Conservation (phyloP, 495 filamentous ascomycete species). For the Entonaema liquescens region DNA sequence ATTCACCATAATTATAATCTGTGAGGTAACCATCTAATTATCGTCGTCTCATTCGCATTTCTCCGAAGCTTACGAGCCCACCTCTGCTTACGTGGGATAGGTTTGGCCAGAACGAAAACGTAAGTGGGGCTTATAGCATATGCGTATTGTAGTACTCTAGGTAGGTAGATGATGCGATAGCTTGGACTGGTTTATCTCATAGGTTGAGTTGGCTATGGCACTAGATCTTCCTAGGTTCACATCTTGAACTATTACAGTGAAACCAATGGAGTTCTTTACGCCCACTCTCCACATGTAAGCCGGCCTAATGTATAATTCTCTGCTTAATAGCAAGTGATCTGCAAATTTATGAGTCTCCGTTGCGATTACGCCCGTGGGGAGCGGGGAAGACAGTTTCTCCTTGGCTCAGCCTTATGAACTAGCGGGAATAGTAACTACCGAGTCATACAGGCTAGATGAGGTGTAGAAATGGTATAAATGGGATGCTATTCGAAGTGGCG, state of each 20-base stretch:
- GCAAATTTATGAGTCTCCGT: background rate
- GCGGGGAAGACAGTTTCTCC: background rate
- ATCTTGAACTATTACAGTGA: background rate
- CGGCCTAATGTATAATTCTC: background rate
- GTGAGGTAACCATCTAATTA: background rate
- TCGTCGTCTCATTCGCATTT: background rate
- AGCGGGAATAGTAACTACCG: background rate
- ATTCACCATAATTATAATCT: background rate
- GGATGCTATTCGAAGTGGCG: background rate
- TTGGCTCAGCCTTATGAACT: background rate
- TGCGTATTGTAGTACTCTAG: background rate
- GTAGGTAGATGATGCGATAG: background rate
- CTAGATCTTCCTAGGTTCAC: background rate
- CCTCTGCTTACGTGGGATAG: background rate
- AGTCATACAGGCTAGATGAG: background rate
- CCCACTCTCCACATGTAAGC: background rate
- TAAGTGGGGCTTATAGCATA: background rate
- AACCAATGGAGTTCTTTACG: background rate
- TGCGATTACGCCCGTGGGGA: background rate
- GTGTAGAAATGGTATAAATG: background rate
- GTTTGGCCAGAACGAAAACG: background rate
- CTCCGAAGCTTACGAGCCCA: background rate
- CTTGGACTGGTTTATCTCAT: background rate
- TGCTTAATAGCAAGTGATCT: background rate
- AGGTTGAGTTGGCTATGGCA: background rate